Evolutionary conservation across 176 grass and related monocot genomes (phyloP), one percentile per base, ranked within the genome.

Genomic region (Lolium multiflorum): DNA sequence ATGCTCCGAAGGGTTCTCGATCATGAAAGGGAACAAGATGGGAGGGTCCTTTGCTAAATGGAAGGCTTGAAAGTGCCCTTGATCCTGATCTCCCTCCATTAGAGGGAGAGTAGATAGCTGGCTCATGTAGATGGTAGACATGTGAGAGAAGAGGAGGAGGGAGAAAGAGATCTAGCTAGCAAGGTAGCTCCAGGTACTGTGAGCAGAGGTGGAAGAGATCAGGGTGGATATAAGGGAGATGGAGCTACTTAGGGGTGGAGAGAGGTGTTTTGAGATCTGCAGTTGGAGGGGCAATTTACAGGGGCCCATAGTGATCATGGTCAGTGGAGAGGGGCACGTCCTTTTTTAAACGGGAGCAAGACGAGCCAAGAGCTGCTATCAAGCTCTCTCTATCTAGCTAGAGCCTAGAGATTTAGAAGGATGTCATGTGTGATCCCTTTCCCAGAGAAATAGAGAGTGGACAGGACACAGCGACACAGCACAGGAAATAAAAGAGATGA

Each of bases 91-190:
- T 83, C 92, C 92, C 80, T 97, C 88, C 74, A 79, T 85, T 70
- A 92, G 86, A 88, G 90, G 91, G 76, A 97, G 71, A 86, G 84
- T 89, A 85, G 87, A 84, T 25, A 94, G 69, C 58, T 97, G 92
- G 52, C 81, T 94, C 92, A 97, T 94, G 88, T 91, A 94, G 90
- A 91, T 84, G 60, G 88, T 83, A 81, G 92, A 87, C 84, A 91
- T 88, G 59, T 37, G 63, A 77, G 62, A 79, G 48, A 65, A 22
- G 57, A 28, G 55, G 21, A 59, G 41, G n/a, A 48, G 15, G 13
- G 16, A 12, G 79, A 78, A 28, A 66, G 47, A 90, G 80, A 83
- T 76, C 79, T 78, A 72, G 35, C 79, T 63, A 71, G 18, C 57
- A 62, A 82, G 44, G 25, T 77, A 61, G 31, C 47, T 51, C 22